These are phyloP conservation scores for Tremella fuciformis DNA, from an alignment of 768 basidiomycete genomes.

Conservation along the genomic window DNA sequence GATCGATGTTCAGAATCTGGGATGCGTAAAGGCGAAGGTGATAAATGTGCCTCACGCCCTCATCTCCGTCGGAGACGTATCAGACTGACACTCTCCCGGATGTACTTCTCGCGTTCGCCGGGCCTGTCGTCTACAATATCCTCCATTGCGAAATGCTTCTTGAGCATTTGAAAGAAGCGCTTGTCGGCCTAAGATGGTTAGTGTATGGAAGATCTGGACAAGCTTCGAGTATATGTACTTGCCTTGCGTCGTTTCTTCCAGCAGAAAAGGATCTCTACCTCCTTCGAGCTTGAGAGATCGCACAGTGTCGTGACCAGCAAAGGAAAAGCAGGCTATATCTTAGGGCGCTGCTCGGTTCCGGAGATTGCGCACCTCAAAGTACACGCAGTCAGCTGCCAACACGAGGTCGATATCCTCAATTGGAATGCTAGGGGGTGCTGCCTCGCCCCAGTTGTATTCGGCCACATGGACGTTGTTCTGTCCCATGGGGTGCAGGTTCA, in stretches of 20 bases:
- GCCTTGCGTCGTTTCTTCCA: conserved; percentile 93
- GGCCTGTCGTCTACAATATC: conserved; percentile 42
- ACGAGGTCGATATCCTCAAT: conserved; percentile 62
- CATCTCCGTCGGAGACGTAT: conserved; percentile 22
- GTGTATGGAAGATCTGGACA: not conserved
- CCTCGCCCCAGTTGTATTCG: conserved; percentile 81
- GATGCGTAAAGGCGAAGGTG: too few relatives aligned
- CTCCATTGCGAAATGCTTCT: conserved; percentile 65
- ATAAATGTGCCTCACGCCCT: too few relatives aligned
- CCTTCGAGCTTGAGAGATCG: conserved; percentile 57
- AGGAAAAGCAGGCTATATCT: conserved; percentile 68
- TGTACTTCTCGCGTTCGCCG: conserved; percentile 45
- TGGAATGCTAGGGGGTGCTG: conserved; percentile 57
- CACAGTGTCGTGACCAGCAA: conserved; percentile 75
- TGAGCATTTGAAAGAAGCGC: conserved; percentile 75
- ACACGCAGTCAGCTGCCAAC: conserved; percentile 91
- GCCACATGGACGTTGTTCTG: conserved; percentile 56
- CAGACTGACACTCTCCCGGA: conserved; percentile 44
- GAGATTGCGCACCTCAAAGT: conserved; percentile 62
- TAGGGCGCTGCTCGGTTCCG: not conserved
- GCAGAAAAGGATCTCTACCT: conserved; percentile 76
- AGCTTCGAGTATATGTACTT: conserved; percentile 9
- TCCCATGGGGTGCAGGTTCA: conserved; percentile 57
- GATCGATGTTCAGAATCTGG: too few relatives aligned
- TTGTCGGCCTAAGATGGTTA: conserved; percentile 67